phyloP scores from a whole-genome alignment of 106 monocot species.

The Platanthera guangdongensis region DNA sequence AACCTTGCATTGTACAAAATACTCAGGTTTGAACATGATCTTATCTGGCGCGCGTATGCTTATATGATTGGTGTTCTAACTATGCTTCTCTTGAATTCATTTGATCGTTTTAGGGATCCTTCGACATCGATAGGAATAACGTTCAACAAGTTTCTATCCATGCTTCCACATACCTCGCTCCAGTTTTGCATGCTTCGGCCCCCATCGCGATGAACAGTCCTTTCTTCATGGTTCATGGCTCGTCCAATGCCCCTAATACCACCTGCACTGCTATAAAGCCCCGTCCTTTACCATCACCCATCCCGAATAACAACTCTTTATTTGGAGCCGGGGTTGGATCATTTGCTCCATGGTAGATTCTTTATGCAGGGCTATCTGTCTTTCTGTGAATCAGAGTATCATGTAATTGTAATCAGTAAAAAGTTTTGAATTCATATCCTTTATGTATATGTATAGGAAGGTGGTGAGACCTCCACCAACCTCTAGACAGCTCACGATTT shows the following conservation, averaged over 20 bases:
- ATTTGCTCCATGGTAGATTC: slow-evolving; percentile 35
- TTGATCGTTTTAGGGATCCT: neutral
- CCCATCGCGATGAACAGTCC: slow-evolving; percentile 13
- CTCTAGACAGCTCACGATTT: slow-evolving; percentile 59
- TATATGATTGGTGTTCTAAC: neutral
- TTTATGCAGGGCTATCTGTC: neutral
- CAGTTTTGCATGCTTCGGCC: neutral
- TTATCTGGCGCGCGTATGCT: neutral
- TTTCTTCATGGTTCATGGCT: slow-evolving; percentile 35
- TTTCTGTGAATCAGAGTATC: neutral
- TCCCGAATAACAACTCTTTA: slow-evolving; percentile 5
- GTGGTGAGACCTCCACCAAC: slow-evolving; percentile 12
- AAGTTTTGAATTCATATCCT: neutral
- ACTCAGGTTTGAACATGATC: slow-evolving; percentile 3
- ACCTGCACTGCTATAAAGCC: slow-evolving; percentile 25
- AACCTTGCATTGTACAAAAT: neutral
- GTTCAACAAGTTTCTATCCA: slow-evolving; percentile 20
- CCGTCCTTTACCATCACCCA: slow-evolving; percentile 26
- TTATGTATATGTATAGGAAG: slow-evolving; percentile 18
- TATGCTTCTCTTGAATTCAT: neutral
- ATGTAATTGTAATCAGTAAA: neutral
- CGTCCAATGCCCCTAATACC: slow-evolving; percentile 18
- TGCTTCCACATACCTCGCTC: neutral
- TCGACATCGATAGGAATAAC: slow-evolving; percentile 3
- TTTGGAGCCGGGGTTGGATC: slow-evolving; percentile 19